A percentile compares a stretch with the other conserved stretches of the same genome.
Conservation (phyloP, 352 stramenopile genomes). For the Globisporangium megalacanthum region DNA sequence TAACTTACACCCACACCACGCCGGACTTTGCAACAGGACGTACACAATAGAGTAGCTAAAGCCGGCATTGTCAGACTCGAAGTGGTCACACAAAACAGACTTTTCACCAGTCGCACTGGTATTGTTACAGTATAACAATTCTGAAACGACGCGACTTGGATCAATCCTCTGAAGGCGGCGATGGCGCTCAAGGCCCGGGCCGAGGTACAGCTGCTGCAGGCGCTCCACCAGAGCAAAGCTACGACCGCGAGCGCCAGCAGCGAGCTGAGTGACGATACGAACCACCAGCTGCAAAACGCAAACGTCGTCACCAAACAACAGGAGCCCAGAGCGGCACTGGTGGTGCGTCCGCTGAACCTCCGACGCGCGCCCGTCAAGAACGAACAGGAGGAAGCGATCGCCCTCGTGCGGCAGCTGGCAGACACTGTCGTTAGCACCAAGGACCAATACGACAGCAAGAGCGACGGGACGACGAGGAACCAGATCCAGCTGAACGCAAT, state of each 20-base stretch:
- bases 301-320: slow-evolving; percentile 13
- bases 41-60: neutral
- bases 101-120: too few species aligned
- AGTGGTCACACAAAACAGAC: too few species aligned
- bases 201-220: slow-evolving; percentile 44
- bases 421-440: slow-evolving; percentile 28
- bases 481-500: slow-evolving; percentile 60
- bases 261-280: too few species aligned
- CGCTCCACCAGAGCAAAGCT: slow-evolving; percentile 50
- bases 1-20: slow-evolving; percentile 1
- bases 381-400: slow-evolving; percentile 43
- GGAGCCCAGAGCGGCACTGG: neutral
- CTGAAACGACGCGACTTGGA: too few species aligned
- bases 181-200: slow-evolving; percentile 42
- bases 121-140: too few species aligned
- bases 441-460: slow-evolving; percentile 7
- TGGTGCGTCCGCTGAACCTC: too few species aligned
- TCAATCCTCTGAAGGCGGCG: neutral
- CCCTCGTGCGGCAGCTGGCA: slow-evolving; percentile 48
- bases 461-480: neutral
- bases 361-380: too few species aligned
- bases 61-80: too few species aligned
- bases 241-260: slow-evolving; percentile 20
- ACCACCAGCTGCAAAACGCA: slow-evolving; percentile 29
- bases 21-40: neutral